Conservation (phyloP, 345 rosid genomes). For the Melaleuca alternifolia region DNA sequence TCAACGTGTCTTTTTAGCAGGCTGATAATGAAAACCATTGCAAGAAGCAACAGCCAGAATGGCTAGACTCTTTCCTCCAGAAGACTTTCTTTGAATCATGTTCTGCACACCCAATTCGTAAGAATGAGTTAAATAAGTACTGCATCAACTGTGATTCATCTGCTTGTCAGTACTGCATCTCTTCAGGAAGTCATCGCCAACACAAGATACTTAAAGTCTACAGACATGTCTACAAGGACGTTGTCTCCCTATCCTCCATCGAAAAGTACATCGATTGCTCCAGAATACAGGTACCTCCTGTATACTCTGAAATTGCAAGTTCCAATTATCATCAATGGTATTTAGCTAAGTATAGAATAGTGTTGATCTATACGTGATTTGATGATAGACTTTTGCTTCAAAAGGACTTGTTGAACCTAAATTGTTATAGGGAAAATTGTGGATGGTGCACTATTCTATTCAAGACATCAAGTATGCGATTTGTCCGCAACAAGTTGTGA, state of each 20-base stretch:
- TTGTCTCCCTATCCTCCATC: constrained; percentile 20
- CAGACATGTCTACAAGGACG: constrained; percentile 36
- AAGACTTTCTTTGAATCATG: constrained; percentile 24
- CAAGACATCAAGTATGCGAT: neutral
- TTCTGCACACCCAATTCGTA: constrained; percentile 15
- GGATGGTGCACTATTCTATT: neutral
- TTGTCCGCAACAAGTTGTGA: neutral
- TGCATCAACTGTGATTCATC: constrained; percentile 26
- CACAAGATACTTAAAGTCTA: constrained; percentile 37
- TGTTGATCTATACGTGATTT: neutral
- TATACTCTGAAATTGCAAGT: neutral
- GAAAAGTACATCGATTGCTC: constrained; percentile 27
- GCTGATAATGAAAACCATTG: neutral
- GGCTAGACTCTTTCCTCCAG: constrained; percentile 18
- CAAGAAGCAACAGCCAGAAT: constrained; percentile 12
- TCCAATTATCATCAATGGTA: neutral
- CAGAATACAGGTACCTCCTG: constrained; percentile 21
- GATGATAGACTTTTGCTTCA: neutral
- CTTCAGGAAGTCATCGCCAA: constrained; percentile 13
- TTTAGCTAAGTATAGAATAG: neutral
- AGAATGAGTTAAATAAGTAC: constrained; percentile 28
- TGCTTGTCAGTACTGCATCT: constrained; percentile 34
- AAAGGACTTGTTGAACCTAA: neutral
- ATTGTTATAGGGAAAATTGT: neutral
- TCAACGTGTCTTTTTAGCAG: neutral